Base-by-base conservation (phyloP, 768 basidiomycete genomes). In the Porphyrellus cyaneotinctus region DNA sequence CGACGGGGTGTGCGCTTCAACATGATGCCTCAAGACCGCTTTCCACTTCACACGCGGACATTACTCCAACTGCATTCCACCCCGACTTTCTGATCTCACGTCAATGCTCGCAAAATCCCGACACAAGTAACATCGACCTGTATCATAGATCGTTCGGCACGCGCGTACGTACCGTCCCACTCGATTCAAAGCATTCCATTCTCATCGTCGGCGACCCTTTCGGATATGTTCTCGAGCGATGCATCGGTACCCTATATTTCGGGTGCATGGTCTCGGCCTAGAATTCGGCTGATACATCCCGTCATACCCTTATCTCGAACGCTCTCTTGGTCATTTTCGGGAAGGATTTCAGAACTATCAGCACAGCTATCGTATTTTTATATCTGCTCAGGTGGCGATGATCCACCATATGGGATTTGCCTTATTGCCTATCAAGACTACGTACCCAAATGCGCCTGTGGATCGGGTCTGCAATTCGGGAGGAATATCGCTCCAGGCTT, bases 241-340 rank as follows among this genome's bases (percentile, higher is more conserved):
- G 22, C 14, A 14, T 24, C 42, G 12, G 52, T 4, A 26, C 53
- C 47, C 53, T 60, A n/a, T 36, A 49, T 56, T 52, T 46, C 32
- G 23, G n/a, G 47, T 42, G 52, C 47, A 43, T 36, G 6, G 10
- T 46, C 15, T 41, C 8, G 26, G 44, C 26, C 41, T 31, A 43
- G 32, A 54, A 30, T 38, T 24, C 10, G n/a, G 36, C 43, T 20
- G n/a, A 17, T 8, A n/a, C 39, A n/a, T 14, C 23, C 13, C 26
- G 9, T 28, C 26, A 28, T 28, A 28, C 26, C 4, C 9, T 28
- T 9, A 28, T 28, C 5, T 9, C 26, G 26, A 28, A 28, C 26
- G 26, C 9, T 9, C 26, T 28, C 26, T 28, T 28, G 26, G 26
- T 28, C 26, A 28, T 28, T 28, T 28, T 28, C 26, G 26, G 26